These are phyloP conservation scores for Morella rubra DNA, from an alignment of 306 rosid genomes.

Conservation along the genomic window DNA sequence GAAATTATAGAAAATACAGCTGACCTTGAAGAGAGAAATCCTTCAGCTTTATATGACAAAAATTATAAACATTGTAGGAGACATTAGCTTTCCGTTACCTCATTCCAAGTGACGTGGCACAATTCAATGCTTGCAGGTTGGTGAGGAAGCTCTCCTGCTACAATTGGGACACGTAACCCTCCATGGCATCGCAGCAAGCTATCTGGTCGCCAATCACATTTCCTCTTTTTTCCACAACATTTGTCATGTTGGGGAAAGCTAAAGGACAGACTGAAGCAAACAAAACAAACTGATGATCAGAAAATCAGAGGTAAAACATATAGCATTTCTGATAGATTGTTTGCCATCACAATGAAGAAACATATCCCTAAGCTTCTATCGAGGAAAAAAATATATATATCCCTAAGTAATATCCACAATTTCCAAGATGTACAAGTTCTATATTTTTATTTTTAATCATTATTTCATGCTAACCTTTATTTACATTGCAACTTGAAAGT, in stretches of 20 bases:
- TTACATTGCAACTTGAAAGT: conserved; percentile 62
- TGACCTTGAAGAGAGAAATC: conserved; percentile 80
- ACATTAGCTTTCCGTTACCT: conserved; percentile 54
- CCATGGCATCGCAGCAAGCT: conserved; percentile 55
- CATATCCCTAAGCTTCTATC: background rate
- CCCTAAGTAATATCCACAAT: too few relatives aligned
- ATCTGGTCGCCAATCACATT: conserved; percentile 38
- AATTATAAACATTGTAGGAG: conserved; percentile 45
- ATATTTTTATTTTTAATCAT: background rate
- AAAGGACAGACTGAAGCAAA: conserved; percentile 60
- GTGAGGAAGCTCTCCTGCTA: conserved; percentile 70
- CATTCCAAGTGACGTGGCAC: conserved; percentile 63
- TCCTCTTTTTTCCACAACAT: conserved; percentile 49
- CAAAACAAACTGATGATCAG: conserved; percentile 27
- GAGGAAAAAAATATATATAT: too few relatives aligned
- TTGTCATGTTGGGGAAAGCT: conserved; percentile 47
- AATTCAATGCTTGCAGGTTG: conserved; percentile 71
- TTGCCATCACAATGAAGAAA: conserved; percentile 7
- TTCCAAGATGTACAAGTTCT: conserved; percentile 2
- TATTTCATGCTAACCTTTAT: conserved; percentile 46
- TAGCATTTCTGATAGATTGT: conserved; percentile 20
- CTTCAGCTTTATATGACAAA: conserved; percentile 61
- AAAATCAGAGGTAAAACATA: conserved; percentile 23
- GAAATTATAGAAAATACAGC: conserved; percentile 23
- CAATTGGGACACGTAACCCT: conserved; percentile 53